Conservation (phyloP, 1,139 yeast genomes). For the Candida tunisiensis region DNA sequence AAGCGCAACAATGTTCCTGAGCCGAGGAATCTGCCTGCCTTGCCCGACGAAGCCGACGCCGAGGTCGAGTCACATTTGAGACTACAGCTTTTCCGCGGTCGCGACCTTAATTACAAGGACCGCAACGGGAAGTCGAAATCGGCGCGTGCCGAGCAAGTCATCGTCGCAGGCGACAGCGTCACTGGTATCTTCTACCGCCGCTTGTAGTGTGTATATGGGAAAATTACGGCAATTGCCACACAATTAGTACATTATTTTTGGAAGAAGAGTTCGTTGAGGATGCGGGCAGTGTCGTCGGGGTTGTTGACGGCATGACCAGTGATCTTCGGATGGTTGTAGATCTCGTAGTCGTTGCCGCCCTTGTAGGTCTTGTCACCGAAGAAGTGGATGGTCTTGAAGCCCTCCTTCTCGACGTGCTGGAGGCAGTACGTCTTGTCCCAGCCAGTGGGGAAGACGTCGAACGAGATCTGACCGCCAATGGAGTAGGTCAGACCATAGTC, state of each 20-base stretch:
- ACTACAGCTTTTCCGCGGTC: no score
- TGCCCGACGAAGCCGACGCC: no score
- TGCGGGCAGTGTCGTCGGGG: conserved; percentile 77
- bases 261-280: conserved; percentile 64
- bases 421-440: conserved; percentile 99
- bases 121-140: no score
- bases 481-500: conserved; percentile 85
- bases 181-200: no score
- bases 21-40: no score
- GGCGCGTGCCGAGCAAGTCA: no score
- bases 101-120: no score
- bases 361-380: conserved; percentile 95
- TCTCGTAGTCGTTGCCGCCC: conserved; percentile 99
- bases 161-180: no score
- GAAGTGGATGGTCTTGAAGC: conserved; percentile 76
- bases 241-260: conserved; percentile 1
- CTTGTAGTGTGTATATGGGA: no score
- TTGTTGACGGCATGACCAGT: conserved; percentile 84
- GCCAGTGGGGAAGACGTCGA: conserved; percentile 99
- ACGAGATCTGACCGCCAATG: conserved; percentile 97
- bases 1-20: conserved; percentile 40
- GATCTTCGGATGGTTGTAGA: conserved; percentile 79
- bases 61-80: no score
- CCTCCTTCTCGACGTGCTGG: conserved; percentile 76
- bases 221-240: no score